phyloP scores from a whole-genome alignment of 2,329 filamentous ascomycete species.

The Parastagonospora nodorum region DNA sequence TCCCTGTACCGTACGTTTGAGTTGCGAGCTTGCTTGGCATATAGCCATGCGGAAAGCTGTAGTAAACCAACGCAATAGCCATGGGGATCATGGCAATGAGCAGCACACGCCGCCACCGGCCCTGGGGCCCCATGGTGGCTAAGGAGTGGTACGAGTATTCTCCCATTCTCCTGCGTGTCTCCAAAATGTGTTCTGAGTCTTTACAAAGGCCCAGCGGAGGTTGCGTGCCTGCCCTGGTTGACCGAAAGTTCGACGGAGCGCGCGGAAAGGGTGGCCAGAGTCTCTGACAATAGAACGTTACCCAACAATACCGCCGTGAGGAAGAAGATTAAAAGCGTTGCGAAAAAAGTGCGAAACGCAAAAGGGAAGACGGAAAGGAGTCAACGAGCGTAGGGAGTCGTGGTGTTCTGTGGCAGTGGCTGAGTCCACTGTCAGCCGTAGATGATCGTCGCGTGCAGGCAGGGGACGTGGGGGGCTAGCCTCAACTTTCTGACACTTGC shows the following conservation, averaged over 20 bases:
- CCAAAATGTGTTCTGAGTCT: not conserved
- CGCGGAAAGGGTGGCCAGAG: slow-evolving; percentile 2
- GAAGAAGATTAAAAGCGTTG: slow-evolving; percentile 1
- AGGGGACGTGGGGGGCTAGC: slow-evolving; percentile 8
- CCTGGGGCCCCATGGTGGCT: slow-evolving; percentile 40
- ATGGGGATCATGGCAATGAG: slow-evolving; percentile 38
- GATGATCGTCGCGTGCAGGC: slow-evolving; percentile 12
- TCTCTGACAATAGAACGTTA: not conserved
- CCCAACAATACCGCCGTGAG: not conserved
- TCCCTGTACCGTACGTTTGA: slow-evolving; percentile 25
- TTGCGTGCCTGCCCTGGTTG: no score
- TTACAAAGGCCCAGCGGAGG: not conserved
- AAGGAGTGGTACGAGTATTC: slow-evolving; percentile 39
- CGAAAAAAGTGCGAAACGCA: slow-evolving; percentile 8
- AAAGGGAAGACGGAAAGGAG: slow-evolving; percentile 9
- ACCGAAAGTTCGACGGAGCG: not conserved
- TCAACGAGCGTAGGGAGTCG: slow-evolving; percentile 14
- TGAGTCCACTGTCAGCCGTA: slow-evolving; percentile 7
- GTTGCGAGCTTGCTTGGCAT: slow-evolving; percentile 23
- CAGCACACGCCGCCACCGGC: slow-evolving; percentile 41
- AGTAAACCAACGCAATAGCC: slow-evolving; percentile 36
- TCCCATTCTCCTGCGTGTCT: slow-evolving; percentile 15
- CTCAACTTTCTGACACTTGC: slow-evolving; percentile 5
- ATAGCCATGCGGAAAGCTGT: slow-evolving; percentile 32
- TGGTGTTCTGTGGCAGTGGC: slow-evolving; percentile 6